Base-by-base conservation (phyloP, 2,329 filamentous ascomycete genomes). In the Tolypocladium ophioglossoides region DNA sequence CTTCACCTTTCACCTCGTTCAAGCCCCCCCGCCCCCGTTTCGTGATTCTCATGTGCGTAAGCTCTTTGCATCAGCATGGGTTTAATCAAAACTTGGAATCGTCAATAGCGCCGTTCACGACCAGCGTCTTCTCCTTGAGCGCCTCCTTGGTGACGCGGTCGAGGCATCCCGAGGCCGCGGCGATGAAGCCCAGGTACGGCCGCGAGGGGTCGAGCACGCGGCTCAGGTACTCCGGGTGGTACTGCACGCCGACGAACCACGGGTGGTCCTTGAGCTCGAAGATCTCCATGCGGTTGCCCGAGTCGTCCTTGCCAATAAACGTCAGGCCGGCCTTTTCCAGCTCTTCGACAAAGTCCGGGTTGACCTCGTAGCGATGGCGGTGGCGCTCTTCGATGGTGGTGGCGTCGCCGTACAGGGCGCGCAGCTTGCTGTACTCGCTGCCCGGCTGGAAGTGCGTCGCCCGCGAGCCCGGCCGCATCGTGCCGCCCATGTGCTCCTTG, bases 331-430 rank as follows among this genome's bases (percentile, higher is more conserved):
- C 82, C 48, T 79, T 72, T 59, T 89, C 79, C 4, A 96, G 76
- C 35, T 72, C 72, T 4, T 86, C 82, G 52, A 95, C 82, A 64
- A 86, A 85, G 12, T 82, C 79, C 0, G 91, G 90, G 72, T 95
- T 95, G 59, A 95, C 88, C 73, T 96, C 91, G 68, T 95, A 96
- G 39, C 90, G 82, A 71, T 96, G 91, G 56, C 91, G 83, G 70
- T 96, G 91, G 51, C 91, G 82, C 75, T 95, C 91, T 55, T 78
- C 71, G 46, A 87, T 78, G 20, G 72, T 69, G 0, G 74, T 68
- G 1, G 71, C 73, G 2, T 74, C 70, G 4, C 85, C 86, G 68
- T 95, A 95, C 11, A 95, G 73, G 9, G 80, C 79, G 18, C 89
- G 85, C 30, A 95, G 78, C 61, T 84, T 85, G 55, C 83, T 88